Percentiles rank a stretch among this genome's conserved stretches.
These are phyloP conservation scores for Aureobasidium mangrovei DNA, from an alignment of 2,329 filamentous ascomycete genomes.

Conservation along the genomic window DNA sequence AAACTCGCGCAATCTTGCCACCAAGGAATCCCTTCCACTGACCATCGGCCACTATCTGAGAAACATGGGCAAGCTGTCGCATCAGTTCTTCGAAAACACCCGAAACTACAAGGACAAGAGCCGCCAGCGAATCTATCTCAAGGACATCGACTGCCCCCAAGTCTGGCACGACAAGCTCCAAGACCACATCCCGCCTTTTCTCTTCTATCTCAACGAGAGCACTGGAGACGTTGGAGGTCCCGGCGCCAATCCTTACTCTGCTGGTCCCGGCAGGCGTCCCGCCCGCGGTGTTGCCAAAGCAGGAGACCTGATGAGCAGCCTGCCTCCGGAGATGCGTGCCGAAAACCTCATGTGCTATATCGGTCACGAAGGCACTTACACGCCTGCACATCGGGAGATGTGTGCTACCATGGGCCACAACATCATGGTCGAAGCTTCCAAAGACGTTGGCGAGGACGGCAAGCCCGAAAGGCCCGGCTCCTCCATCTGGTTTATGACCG, in stretches of 20 bases:
- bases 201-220: slow-evolving; percentile 86
- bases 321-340: slow-evolving; percentile 79
- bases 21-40: slow-evolving; percentile 67
- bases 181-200: slow-evolving; percentile 65
- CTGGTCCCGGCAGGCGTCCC: slow-evolving; percentile 37
- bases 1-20: slow-evolving; percentile 70
- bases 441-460: slow-evolving; percentile 53
- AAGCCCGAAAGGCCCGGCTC: slow-evolving; percentile 69
- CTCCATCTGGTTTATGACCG: slow-evolving; percentile 98
- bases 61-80: slow-evolving; percentile 73
- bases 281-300: slow-evolving; percentile 58
- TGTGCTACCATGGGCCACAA: slow-evolving; percentile 93
- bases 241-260: slow-evolving; percentile 43
- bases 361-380: slow-evolving; percentile 94
- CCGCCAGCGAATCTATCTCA: slow-evolving; percentile 83
- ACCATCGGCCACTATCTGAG: slow-evolving; percentile 85
- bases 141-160: slow-evolving; percentile 89
- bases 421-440: slow-evolving; percentile 91
- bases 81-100: slow-evolving; percentile 62
- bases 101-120: slow-evolving; percentile 69
- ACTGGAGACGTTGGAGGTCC: slow-evolving; percentile 50
- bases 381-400: slow-evolving; percentile 93
- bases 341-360: slow-evolving; percentile 98
- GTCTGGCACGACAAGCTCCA: slow-evolving; percentile 77
- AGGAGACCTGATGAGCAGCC: slow-evolving; percentile 89